Base-by-base conservation (phyloP, 73 alveolate genomes). In the Tetrahymena thermophila region DNA sequence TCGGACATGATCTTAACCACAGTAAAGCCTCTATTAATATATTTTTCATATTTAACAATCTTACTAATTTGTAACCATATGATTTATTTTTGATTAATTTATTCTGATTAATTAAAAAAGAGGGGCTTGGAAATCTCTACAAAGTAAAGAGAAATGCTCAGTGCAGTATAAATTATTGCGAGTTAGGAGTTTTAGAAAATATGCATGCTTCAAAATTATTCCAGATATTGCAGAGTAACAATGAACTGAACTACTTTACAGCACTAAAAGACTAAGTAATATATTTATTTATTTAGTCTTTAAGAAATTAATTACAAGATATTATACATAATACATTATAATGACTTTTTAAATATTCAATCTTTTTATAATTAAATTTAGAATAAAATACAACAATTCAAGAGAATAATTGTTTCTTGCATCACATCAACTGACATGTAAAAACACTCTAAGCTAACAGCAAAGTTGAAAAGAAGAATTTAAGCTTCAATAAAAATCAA, bases 371-470 rank as follows among this genome's bases (percentile, higher is more conserved):
- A 71, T 71, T 23, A 1, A 71, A 28, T n/a, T 19, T 71, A 71
- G 89, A 71, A 71, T 34, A 71, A 71, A 71, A 71, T 55, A 35
- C 35, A 25, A 37, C 3, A 34, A 42, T 55, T 94, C 28, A 95
- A 95, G 57, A 95, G 97, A 89, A 35, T 95, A 16, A 95, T 95
- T 89, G 94, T 95, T 35, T 85, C 97, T n/a, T 95, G 95, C 21
- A 95, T 95, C 7, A 85, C 93, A 35, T 94, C 97, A 44, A 95
- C 97, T 0, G 97, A 95, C 85, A 95, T 95, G 97, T 94, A 94
- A 42, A 95, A 95, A 43, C 97, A 95, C 94, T 89, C 94, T 10
- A 95, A 95, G 93, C 83, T 95, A 31, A 55, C 94, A 19, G 35
- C 93, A 28, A 85, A 93, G 55, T 55, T 95, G 38, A 50, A 43